Evolutionary conservation across 345 rosid genomes (phyloP).

Genomic region (Rhizophora apiculata): DNA sequence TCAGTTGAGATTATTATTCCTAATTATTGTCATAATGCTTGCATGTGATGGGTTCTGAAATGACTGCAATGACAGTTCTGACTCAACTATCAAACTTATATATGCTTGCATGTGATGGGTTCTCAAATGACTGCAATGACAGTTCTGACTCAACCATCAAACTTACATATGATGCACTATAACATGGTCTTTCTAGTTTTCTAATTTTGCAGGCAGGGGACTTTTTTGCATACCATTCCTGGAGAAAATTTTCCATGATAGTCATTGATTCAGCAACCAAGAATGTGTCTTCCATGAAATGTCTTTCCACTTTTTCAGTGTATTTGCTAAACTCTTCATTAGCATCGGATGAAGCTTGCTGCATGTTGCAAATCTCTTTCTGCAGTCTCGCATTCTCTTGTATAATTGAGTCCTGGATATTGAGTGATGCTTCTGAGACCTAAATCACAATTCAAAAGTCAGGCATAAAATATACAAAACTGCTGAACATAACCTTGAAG

Average conservation of each 20-base stretch:
- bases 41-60: too few relatives aligned
- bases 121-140: too few relatives aligned
- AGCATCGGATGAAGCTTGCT: constrained; percentile 53
- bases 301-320: constrained; percentile 35
- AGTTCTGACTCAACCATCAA: too few relatives aligned
- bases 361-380: constrained; percentile 53
- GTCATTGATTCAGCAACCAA: constrained; percentile 53
- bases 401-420: constrained; percentile 36
- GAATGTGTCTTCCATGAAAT: constrained; percentile 58
- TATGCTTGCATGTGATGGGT: neutral
- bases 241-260: constrained; percentile 50
- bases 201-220: too few relatives aligned
- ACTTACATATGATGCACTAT: too few relatives aligned
- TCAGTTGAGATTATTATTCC: too few relatives aligned
- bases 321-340: constrained; percentile 48
- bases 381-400: constrained; percentile 54
- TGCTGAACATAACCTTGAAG: neutral
- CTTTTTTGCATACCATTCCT: constrained; percentile 50
- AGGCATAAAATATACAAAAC: constrained; percentile 12
- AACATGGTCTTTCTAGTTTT: too few relatives aligned
- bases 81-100: too few relatives aligned
- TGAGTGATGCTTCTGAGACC: constrained; percentile 65
- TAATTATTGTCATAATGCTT: neutral
- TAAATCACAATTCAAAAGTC: constrained; percentile 21
- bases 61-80: too few relatives aligned